Conservation (phyloP, 805 yeast species). For the Yamadazyma endophytica region DNA sequence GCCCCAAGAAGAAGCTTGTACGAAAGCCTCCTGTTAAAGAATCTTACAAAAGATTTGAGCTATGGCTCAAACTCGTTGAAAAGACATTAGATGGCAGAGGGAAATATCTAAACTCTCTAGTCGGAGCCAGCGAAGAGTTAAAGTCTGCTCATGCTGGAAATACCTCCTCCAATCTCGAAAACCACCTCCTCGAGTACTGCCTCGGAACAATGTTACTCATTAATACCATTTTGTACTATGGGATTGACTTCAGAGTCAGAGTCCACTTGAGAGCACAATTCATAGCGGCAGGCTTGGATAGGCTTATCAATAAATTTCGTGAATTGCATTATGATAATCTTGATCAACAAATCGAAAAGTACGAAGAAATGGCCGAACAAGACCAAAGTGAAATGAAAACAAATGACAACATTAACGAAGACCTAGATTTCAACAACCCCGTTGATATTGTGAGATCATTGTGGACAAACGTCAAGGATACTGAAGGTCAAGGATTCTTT, state of each 20-base stretch:
- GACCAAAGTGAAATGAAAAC: conserved; percentile 48
- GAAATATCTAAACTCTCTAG: conserved; percentile 75
- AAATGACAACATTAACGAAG: conserved; percentile 29
- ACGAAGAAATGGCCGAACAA: conserved; percentile 49
- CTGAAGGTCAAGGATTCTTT: conserved; percentile 57
- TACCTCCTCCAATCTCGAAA: conserved; percentile 46
- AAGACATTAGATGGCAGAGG: conserved; percentile 82
- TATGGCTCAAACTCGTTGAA: conserved; percentile 67
- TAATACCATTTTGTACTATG: conserved; percentile 55
- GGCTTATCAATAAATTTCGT: conserved; percentile 49
- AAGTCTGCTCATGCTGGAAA: conserved; percentile 43
- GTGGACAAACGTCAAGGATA: conserved; percentile 53
- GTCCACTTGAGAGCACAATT: conserved; percentile 58
- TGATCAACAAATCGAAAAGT: conserved; percentile 62
- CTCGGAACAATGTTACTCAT: conserved; percentile 67
- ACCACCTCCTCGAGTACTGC: conserved; percentile 65
- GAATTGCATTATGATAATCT: conserved; percentile 54
- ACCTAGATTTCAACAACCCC: conserved; percentile 66
- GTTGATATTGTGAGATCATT: conserved; percentile 59
- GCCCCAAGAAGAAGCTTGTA: conserved; percentile 21
- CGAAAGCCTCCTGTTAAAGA: conserved; percentile 34
- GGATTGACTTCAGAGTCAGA: conserved; percentile 43
- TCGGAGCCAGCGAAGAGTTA: conserved; percentile 86
- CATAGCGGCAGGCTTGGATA: conserved; percentile 51
- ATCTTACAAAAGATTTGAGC: conserved; percentile 50